Conservation (phyloP, 257 asterid species). For the Mitragyna speciosa region DNA sequence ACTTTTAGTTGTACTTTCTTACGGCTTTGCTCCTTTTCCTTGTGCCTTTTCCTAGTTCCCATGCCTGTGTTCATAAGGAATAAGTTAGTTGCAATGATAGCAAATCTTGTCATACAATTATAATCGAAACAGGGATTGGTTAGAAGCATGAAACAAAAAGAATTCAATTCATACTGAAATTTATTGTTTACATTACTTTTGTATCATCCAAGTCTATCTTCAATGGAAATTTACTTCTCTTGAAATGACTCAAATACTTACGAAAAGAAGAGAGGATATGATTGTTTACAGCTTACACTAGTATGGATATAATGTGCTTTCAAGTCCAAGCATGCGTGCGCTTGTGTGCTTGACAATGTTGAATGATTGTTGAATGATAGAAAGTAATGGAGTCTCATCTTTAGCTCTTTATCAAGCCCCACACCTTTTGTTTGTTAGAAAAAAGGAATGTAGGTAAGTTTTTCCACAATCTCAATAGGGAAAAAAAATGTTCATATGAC, state of each 20-base stretch:
- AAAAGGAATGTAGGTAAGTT: neutral
- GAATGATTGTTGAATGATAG: conserved; percentile 3
- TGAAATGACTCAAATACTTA: neutral
- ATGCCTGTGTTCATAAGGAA: neutral
- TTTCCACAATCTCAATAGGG: neutral
- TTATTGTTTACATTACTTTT: neutral
- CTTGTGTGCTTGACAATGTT: conserved; percentile 7
- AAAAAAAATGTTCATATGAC: neutral
- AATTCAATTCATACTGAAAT: neutral
- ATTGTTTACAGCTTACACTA: neutral
- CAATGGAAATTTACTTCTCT: neutral
- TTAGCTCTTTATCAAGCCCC: neutral
- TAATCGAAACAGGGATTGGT: neutral
- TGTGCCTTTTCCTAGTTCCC: neutral
- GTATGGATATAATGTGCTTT: conserved; percentile 4
- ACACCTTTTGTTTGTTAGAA: neutral
- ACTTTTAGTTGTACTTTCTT: neutral
- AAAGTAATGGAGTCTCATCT: neutral
- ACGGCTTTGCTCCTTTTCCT: neutral
- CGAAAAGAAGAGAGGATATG: neutral
- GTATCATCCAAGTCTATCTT: neutral
- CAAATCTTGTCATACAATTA: neutral
- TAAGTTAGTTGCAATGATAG: neutral
- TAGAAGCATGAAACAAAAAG: neutral
- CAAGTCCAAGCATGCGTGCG: conserved; percentile 17